Base-by-base conservation (phyloP, 176 grass and related monocot species). In the Thalia dealbata region DNA sequence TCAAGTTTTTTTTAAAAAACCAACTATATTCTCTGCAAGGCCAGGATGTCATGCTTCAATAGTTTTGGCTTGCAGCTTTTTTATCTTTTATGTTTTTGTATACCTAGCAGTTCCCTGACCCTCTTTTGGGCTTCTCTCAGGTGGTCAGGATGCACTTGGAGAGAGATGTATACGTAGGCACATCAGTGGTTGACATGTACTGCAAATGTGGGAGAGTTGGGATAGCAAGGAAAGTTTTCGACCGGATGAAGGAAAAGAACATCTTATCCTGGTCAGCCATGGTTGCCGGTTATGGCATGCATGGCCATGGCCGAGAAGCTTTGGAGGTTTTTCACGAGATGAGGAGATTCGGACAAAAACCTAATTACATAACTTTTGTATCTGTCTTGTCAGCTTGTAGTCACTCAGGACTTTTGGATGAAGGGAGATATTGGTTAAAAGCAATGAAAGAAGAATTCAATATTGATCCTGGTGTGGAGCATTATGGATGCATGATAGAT, bases 111-210 rank as follows among this genome's bases (percentile, higher is more conserved):
- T 41, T 15, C 30, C 64, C 38, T 41, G n/a, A n/a, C 16, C 38
- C 29, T 7, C 24, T 35, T 42, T 64, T 28, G 35, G 66, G 44
- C 59, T 80, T 64, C 73, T 85, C 55, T 23, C 72, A 91, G 88
- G 88, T 91, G 61, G 76, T 96, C 64, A 75, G 92, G 43, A 80
- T 87, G 83, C 76, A 88, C 30, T 96, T 96, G 72, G 88, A 91
- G 86, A 81, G 76, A 50, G 78, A 96, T 83, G 79, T 88, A 32
- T 91, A 91, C 56, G 83, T 91, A n/a, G 92, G 92, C 41, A 96
- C 92, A 69, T 84, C 88, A 62, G 60, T 96, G 48, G 85, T 96
- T 14, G 91, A 91, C 84, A 96, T 96, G 91, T 96, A 96, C 74
- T 82, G 88, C 80, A 96, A 96, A 74, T 91, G 91, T 77, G 91